Evolutionary conservation across 2,329 filamentous ascomycete species (phyloP).

Genomic region (Plectosphaerella plurivora): DNA sequence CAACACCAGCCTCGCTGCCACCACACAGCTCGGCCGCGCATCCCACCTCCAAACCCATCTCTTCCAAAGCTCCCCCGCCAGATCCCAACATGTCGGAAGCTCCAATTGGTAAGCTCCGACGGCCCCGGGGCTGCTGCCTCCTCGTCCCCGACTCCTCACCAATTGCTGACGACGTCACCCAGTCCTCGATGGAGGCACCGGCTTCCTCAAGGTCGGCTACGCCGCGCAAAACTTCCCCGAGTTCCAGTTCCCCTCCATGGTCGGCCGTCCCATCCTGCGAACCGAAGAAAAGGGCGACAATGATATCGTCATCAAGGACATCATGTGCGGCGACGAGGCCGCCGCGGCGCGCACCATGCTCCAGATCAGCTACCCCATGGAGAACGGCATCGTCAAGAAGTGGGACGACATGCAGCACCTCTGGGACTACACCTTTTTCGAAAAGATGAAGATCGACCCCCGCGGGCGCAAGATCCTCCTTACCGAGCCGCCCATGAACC

Average conservation of each 20-base stretch:
- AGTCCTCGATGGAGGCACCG: constrained; percentile 99
- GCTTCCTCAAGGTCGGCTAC: constrained; percentile 99
- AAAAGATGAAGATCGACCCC: constrained; percentile 93
- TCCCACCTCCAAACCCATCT: constrained; percentile 15
- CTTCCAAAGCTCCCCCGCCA: background rate
- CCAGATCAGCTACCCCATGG: constrained; percentile 99
- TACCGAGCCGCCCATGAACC: constrained; percentile 97
- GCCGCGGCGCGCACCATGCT: constrained; percentile 94
- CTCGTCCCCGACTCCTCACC: constrained; percentile 2
- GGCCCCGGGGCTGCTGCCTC: constrained; percentile 2
- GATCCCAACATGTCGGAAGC: constrained; percentile 42
- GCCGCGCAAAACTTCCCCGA: constrained; percentile 99
- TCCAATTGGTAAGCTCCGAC: constrained; percentile 44
- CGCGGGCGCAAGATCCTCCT: constrained; percentile 93
- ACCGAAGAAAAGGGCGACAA: constrained; percentile 75
- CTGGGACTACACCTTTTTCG: constrained; percentile 97
- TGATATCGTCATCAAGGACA: constrained; percentile 80
- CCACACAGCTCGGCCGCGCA: constrained; percentile 13
- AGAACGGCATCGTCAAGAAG: constrained; percentile 98
- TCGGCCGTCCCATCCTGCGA: constrained; percentile 94
- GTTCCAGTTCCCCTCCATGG: constrained; percentile 96
- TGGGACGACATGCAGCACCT: constrained; percentile 99
- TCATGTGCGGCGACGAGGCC: constrained; percentile 99
- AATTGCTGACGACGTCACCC: constrained; percentile 7
- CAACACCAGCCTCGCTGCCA: no score